A percentile compares a stretch with the other conserved stretches of the same genome.
Conservation (phyloP, 176 grass and related monocot genomes). For the Oryza meridionalis region DNA sequence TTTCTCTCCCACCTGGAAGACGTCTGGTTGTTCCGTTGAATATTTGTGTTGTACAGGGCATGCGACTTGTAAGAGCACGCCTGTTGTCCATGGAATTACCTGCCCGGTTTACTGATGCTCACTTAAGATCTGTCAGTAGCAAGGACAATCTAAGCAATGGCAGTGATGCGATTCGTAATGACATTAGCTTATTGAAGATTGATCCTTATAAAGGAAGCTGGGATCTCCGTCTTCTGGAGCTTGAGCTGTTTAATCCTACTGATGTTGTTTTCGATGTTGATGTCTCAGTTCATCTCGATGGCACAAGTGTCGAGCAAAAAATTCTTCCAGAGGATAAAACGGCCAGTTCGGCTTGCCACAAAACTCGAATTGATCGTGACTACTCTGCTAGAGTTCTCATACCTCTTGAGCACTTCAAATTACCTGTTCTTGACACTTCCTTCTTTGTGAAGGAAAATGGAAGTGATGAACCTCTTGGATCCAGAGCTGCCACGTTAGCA, state of each 20-base stretch:
- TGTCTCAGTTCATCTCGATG: slow-evolving; percentile 80
- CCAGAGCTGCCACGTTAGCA: slow-evolving; percentile 47
- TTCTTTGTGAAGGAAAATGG: slow-evolving; percentile 72
- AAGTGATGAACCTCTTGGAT: slow-evolving; percentile 50
- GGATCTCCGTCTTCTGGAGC: slow-evolving; percentile 91
- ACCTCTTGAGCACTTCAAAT: slow-evolving; percentile 94
- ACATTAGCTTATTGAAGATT: slow-evolving; percentile 68
- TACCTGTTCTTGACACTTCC: slow-evolving; percentile 89
- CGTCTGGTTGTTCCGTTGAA: slow-evolving; percentile 84
- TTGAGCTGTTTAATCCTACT: slow-evolving; percentile 93
- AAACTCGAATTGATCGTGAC: slow-evolving; percentile 93
- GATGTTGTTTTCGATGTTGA: slow-evolving; percentile 96
- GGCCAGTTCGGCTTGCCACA: slow-evolving; percentile 57
- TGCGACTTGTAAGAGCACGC: slow-evolving; percentile 86
- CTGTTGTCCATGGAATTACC: slow-evolving; percentile 97
- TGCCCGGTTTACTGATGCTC: slow-evolving; percentile 59
- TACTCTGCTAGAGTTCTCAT: slow-evolving; percentile 97
- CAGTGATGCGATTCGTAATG: slow-evolving; percentile 30
- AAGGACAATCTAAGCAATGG: slow-evolving; percentile 47
- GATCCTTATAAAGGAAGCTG: slow-evolving; percentile 90
- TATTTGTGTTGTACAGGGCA: slow-evolving; percentile 86
- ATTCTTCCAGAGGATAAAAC: slow-evolving; percentile 33
- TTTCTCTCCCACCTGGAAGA: slow-evolving; percentile 82
- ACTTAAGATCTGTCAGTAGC: slow-evolving; percentile 41
- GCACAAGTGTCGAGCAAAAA: slow-evolving; percentile 38